A percentile compares a stretch with the other conserved stretches of the same genome.
Conservation (phyloP, 768 basidiomycete species). For the Naematelia aurantialba region DNA sequence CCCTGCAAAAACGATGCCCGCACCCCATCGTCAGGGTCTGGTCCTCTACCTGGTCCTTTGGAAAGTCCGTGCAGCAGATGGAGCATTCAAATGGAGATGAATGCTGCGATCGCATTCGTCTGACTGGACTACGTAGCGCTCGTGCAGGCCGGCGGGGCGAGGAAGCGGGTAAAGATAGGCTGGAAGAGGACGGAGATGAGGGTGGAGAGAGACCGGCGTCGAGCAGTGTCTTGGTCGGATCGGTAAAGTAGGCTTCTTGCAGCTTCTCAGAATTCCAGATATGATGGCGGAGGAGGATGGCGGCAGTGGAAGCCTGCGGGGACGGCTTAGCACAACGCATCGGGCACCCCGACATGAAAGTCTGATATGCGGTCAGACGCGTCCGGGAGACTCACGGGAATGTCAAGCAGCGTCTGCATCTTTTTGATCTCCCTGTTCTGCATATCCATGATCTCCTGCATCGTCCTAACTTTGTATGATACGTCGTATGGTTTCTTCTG, state of each 20-base stretch:
- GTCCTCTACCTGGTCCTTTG: conserved; percentile 59
- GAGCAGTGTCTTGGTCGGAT: conserved; percentile 65
- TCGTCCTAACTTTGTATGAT: conserved; percentile 71
- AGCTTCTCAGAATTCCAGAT: conserved; percentile 95
- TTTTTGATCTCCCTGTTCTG: conserved; percentile 79
- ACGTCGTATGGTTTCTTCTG: conserved; percentile 64
- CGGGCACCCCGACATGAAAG: conserved; percentile 2
- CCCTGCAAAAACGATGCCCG: conserved; percentile 75
- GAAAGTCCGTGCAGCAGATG: conserved; percentile 67
- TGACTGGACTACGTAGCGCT: conserved; percentile 25
- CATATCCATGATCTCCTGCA: conserved; percentile 68
- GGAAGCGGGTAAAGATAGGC: conserved; percentile 49
- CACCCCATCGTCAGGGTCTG: conserved; percentile 71
- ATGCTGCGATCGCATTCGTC: conserved; percentile 21
- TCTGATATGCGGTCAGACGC: conserved; percentile 3
- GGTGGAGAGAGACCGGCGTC: conserved; percentile 65
- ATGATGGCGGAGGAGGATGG: conserved; percentile 73
- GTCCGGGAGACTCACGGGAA: conserved; percentile 63
- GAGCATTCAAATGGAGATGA: conserved; percentile 74
- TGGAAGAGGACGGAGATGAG: conserved; percentile 51
- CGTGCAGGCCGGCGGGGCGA: conserved; percentile 39
- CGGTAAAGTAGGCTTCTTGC: conserved; percentile 96
- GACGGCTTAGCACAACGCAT: too few species aligned
- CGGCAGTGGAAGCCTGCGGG: conserved; percentile 63
- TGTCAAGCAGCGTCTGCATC: conserved; percentile 79